Base-by-base conservation (phyloP, 1,284 basidiomycete genomes). In the Xerocomus amazonicus region DNA sequence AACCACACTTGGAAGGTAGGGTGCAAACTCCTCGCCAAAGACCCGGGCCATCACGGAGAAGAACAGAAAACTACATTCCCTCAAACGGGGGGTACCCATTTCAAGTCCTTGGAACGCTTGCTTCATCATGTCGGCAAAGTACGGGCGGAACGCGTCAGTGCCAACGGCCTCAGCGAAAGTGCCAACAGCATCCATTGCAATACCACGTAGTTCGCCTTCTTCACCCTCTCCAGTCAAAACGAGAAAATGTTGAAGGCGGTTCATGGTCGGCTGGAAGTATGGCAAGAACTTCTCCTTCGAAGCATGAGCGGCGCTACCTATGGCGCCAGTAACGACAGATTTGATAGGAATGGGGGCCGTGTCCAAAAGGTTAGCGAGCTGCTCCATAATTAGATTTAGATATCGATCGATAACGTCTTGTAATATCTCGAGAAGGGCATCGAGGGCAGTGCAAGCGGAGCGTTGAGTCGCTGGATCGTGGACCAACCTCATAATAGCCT, bases 141-240 rank as follows among this genome's bases (percentile, higher is more conserved):
- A 99, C 19, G 95, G 96, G 35, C 91, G 79, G 87, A 99, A 99
- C 29, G 84, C 76, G 26, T 99, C 94, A 66, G 87, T 84, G 58
- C 97, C 97, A 46, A 99, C 92, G 13, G 97, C 94, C 72, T 98
- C 97, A 32, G 96, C 92, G 59, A 99, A 92, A 0, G 97, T 99
- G 43, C 97, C 97, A 56, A 98, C 87, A 33, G 97, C 94, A 73
- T 99, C 97, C 82, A 97, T 97, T 26, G 96, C 90, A 66, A 98
- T 97, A 38, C 97, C 97, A 54, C 97, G 91, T 38, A 99, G 82
- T 64, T 99, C 95, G 58, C 84, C 87, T 66, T 95, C 92, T 65
- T 93, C 91, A 38, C 89, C 90, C 61, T 93, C 92, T 34, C 81
- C 84, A 36, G 83, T 83, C 47, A 92, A 83, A 38, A 90, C 77